Evolutionary conservation across 2,329 filamentous ascomycete genomes (phyloP).

Genomic region (Fusarium equiseti): DNA sequence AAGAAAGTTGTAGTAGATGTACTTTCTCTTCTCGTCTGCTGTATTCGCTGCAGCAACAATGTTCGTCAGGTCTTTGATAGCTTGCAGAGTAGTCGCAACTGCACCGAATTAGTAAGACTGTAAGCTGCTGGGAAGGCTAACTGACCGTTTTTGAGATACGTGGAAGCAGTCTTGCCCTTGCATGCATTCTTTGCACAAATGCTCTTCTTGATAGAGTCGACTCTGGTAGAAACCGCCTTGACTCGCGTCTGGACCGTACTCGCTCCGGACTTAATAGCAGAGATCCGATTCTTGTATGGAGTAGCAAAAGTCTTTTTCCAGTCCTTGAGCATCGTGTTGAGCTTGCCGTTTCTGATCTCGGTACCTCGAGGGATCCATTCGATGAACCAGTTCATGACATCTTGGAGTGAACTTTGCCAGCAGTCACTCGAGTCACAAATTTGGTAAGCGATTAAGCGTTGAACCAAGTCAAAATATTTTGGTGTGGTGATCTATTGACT

Average conservation of each 20-base stretch:
- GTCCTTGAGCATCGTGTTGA: slow-evolving; percentile 12
- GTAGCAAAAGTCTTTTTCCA: slow-evolving; percentile 27
- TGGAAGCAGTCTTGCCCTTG: slow-evolving; percentile 27
- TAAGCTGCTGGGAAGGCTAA: accelerated
- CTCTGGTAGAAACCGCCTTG: slow-evolving; percentile 13
- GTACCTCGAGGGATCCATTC: slow-evolving; percentile 21
- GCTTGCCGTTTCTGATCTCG: slow-evolving; percentile 22
- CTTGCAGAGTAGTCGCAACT: slow-evolving; percentile 19
- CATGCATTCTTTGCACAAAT: slow-evolving; percentile 23
- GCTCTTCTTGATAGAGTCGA: slow-evolving; percentile 12
- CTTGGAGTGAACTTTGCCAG: neutral
- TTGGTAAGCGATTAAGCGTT: neutral
- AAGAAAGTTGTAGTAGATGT: slow-evolving; percentile 19
- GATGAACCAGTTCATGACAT: slow-evolving; percentile 16
- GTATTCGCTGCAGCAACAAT: neutral
- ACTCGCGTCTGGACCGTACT: slow-evolving; percentile 4
- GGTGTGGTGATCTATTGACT: slow-evolving; percentile 10
- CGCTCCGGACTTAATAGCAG: slow-evolving; percentile 17
- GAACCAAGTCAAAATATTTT: slow-evolving; percentile 2
- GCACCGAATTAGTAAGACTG: neutral
- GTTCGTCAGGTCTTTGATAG: slow-evolving; percentile 17
- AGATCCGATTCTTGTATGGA: slow-evolving; percentile 22
- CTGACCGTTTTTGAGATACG: slow-evolving; percentile 26
- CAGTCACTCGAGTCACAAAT: slow-evolving; percentile 3
- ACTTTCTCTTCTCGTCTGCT: slow-evolving; percentile 14